phyloP scores from a whole-genome alignment of 1,284 basidiomycete species.

The Boletus mariae region DNA sequence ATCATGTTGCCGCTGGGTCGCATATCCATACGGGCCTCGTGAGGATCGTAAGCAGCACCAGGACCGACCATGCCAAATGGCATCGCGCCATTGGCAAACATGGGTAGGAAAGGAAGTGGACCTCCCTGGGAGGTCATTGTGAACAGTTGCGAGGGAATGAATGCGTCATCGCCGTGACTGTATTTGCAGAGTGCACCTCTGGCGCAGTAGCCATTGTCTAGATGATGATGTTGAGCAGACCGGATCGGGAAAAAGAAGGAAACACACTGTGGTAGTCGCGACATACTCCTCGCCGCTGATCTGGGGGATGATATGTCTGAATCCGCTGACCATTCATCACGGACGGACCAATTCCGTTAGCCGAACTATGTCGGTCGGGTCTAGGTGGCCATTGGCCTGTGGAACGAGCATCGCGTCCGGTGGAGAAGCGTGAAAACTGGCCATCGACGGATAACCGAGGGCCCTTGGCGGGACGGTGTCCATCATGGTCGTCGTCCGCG shows the following conservation, averaged over 20 bases:
- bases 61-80: constrained; percentile 42
- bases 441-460: constrained; percentile 60
- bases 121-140: constrained; percentile 44
- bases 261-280: constrained; percentile 86
- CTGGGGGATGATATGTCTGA: constrained; percentile 62
- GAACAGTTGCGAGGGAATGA: constrained; percentile 65
- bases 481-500: constrained; percentile 58
- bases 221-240: constrained; percentile 6
- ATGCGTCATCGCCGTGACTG: constrained; percentile 83
- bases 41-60: constrained; percentile 66
- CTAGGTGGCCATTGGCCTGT: constrained; percentile 40
- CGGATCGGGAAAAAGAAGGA: neutral
- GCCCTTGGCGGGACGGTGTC: constrained; percentile 61
- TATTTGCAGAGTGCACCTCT: constrained; percentile 90
- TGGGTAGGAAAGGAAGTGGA: constrained; percentile 60
- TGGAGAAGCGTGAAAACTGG: constrained; percentile 58
- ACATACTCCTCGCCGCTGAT: constrained; percentile 70
- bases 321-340: constrained; percentile 46
- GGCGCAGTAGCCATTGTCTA: constrained; percentile 88
- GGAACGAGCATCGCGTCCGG: constrained; percentile 41
- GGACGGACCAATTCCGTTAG: constrained; percentile 22
- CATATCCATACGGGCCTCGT: constrained; percentile 76
- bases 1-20: constrained; percentile 35
- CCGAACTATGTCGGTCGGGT: constrained; percentile 31
- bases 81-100: constrained; percentile 49